A percentile compares a stretch with the other conserved stretches of the same genome.
Conservation (phyloP, 441 rosid genomes). For the Lepidium campestre region DNA sequence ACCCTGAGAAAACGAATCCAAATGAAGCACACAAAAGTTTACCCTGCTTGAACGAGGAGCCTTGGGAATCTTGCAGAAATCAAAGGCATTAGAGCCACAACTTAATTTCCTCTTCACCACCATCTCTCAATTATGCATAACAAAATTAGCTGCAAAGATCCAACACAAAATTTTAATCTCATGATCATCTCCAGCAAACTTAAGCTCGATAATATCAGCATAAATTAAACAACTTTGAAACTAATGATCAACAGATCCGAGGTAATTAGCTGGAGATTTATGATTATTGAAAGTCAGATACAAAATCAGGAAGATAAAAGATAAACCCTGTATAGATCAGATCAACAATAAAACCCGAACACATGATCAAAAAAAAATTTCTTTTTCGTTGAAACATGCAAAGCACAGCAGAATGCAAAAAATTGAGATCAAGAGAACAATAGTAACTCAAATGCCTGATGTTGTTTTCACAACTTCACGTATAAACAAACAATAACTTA, state of each 20-base stretch:
- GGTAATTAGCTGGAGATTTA: neutral
- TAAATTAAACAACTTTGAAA: neutral
- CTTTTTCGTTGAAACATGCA: neutral
- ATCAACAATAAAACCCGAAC: slow-evolving; percentile 4
- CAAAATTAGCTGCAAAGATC: slow-evolving; percentile 22
- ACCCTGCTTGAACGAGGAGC: slow-evolving; percentile 71
- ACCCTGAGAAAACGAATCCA: neutral
- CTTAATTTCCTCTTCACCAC: slow-evolving; percentile 53
- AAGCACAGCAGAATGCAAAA: neutral
- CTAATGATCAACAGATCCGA: neutral
- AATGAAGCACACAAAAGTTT: neutral
- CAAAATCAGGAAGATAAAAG: neutral
- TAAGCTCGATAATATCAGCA: neutral
- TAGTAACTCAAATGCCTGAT: neutral
- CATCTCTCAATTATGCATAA: slow-evolving; percentile 50
- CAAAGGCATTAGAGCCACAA: slow-evolving; percentile 40
- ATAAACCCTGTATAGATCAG: neutral
- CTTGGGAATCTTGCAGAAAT: slow-evolving; percentile 39
- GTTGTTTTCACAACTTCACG: neutral
- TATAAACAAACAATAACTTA: neutral
- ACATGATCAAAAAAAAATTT: neutral
- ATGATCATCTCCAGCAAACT: slow-evolving; percentile 15
- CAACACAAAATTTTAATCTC: slow-evolving; percentile 16
- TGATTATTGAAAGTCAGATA: neutral
- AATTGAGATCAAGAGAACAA: neutral